Conservation (phyloP, 176 grass and related monocot species). For the Chloris gayana region DNA sequence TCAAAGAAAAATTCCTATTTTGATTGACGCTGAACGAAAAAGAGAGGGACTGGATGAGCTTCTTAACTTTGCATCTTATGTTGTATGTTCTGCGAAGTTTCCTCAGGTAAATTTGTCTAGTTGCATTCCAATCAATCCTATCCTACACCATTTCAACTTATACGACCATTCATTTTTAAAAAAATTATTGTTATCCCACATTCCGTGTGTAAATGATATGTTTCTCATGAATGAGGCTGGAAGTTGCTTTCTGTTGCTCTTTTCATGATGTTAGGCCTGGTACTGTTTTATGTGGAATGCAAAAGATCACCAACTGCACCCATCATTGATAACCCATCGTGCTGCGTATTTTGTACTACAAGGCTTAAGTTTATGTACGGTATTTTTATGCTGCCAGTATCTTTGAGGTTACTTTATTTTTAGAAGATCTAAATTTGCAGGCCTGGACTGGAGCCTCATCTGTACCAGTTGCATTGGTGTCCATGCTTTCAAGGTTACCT, state of each 20-base stretch:
- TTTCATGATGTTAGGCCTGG: not conserved
- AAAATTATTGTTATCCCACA: not conserved
- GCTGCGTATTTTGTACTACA: slow-evolving; percentile 3
- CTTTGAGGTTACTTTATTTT: slow-evolving; percentile 1
- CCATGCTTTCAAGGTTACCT: slow-evolving; percentile 82
- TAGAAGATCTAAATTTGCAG: slow-evolving; percentile 41
- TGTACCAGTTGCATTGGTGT: slow-evolving; percentile 60
- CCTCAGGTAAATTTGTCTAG: slow-evolving; percentile 54
- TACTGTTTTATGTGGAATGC: not conserved
- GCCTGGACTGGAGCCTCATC: slow-evolving; percentile 79
- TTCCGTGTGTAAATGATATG: slow-evolving; percentile 8
- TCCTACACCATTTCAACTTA: no score
- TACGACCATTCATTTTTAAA: no score
- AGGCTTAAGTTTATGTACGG: not conserved
- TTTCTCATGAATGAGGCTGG: not conserved
- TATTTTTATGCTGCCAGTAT: slow-evolving; percentile 11
- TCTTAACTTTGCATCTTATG: slow-evolving; percentile 75
- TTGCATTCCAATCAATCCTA: not conserved
- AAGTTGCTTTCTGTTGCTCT: not conserved
- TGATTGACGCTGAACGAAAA: slow-evolving; percentile 86
- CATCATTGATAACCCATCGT: not conserved
- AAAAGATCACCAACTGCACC: not conserved
- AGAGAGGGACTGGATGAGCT: slow-evolving; percentile 89
- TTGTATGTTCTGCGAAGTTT: slow-evolving; percentile 94
- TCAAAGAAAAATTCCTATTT: slow-evolving; percentile 85